These are phyloP conservation scores for Citropsis articulata DNA, from an alignment of 345 rosid species.

Conservation along the genomic window DNA sequence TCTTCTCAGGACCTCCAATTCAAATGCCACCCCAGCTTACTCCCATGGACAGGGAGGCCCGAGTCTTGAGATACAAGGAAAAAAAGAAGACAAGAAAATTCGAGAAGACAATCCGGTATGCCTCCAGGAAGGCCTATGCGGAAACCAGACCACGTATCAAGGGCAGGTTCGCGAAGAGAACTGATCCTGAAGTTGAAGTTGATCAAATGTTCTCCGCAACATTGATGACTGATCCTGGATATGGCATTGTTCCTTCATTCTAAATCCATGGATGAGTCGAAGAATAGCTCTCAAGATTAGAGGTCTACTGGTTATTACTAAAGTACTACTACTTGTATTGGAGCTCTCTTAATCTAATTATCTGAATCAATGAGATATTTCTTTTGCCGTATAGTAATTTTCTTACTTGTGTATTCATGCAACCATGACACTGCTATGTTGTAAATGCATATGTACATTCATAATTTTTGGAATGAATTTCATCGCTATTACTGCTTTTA, in stretches of 20 bases:
- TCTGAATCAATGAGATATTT: conserved; percentile 15
- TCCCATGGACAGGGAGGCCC: conserved; percentile 87
- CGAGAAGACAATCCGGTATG: conserved; percentile 94
- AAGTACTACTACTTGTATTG: conserved; percentile 18
- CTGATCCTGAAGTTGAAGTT: conserved; percentile 51
- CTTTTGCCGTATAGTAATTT: conserved; percentile 9
- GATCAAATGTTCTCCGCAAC: conserved; percentile 64
- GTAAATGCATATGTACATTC: conserved; percentile 28
- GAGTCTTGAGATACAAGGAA: conserved; percentile 90
- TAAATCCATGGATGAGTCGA: conserved; percentile 15
- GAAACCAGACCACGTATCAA: conserved; percentile 92
- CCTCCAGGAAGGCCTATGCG: conserved; percentile 96
- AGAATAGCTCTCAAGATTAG: not conserved
- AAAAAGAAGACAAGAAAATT: conserved; percentile 88
- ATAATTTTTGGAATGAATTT: conserved; percentile 12
- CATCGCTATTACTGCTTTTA: not conserved
- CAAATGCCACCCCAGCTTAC: conserved; percentile 63
- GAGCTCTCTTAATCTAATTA: conserved; percentile 21
- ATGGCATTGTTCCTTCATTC: conserved; percentile 80
- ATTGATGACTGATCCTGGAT: conserved; percentile 46
- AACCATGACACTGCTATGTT: conserved; percentile 14
- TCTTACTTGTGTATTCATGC: conserved; percentile 11
- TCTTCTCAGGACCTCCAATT: conserved; percentile 42
- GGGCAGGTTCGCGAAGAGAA: conserved; percentile 88
- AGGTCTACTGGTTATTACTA: conserved; percentile 17